Conservation (phyloP, 768 basidiomycete species). For the Trametes elegans region DNA sequence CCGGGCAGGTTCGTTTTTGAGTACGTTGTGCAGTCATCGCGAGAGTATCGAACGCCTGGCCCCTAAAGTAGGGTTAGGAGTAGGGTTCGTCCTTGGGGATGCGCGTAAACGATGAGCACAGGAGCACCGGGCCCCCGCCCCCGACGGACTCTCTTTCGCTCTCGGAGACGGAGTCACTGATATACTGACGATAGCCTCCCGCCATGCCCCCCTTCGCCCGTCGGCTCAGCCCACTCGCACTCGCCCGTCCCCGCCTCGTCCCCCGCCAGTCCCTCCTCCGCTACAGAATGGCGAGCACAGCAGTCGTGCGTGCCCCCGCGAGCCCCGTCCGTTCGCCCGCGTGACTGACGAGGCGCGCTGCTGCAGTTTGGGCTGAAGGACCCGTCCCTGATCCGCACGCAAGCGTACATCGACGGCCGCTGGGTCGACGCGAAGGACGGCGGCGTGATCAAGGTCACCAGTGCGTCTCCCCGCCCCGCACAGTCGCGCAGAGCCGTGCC, state of each 20-base stretch:
- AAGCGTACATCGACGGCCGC: slow-evolving; percentile 81
- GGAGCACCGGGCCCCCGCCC: too few species aligned
- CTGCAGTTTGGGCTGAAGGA: slow-evolving; percentile 76
- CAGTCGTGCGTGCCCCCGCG: neutral
- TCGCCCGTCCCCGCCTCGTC: neutral
- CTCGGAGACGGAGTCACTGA: neutral
- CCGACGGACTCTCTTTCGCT: neutral
- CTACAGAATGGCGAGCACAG: slow-evolving; percentile 12
- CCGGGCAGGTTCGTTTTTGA: too few species aligned
- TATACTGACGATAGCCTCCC: neutral
- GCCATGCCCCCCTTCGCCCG: slow-evolving; percentile 8
- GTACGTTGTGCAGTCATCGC: too few species aligned
- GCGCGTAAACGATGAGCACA: neutral
- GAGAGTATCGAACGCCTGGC: too few species aligned
- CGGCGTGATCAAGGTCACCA: slow-evolving; percentile 69
- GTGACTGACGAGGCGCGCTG: neutral
- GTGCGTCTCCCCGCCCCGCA: slow-evolving; percentile 43
- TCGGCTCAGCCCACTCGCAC: neutral
- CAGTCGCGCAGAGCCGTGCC: neutral
- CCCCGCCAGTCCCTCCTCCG: slow-evolving; percentile 4
- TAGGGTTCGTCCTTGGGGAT: neutral
- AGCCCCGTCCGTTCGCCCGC: too few species aligned
- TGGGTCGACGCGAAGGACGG: slow-evolving; percentile 82
- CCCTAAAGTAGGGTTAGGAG: neutral
- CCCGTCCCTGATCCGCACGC: slow-evolving; percentile 65